Percentiles rank a stretch among this genome's conserved stretches.
Evolutionary conservation across 768 basidiomycete species (phyloP).

Genomic region (Gloeophyllum trabeum): DNA sequence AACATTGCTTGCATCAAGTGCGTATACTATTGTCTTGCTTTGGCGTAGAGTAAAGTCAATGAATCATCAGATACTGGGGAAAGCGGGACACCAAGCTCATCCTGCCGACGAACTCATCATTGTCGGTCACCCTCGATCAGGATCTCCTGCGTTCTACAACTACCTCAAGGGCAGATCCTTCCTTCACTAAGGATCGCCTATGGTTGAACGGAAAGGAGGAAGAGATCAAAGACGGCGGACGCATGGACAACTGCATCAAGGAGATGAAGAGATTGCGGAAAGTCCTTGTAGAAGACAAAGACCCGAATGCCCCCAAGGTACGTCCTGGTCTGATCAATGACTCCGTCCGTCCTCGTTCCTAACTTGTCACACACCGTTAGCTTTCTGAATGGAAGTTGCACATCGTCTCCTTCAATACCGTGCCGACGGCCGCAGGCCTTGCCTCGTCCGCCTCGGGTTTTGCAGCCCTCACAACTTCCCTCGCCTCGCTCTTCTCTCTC

Average conservation of each 20-base stretch:
- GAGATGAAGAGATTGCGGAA: conserved; percentile 78
- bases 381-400: conserved; percentile 68
- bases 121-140: conserved; percentile 96
- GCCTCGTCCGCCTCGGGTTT: conserved; percentile 97
- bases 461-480: conserved; percentile 85
- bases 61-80: conserved; percentile 83
- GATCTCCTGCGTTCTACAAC: conserved; percentile 93
- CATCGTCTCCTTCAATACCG: conserved; percentile 95
- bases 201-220: conserved; percentile 97
- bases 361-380: conserved; percentile 21
- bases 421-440: conserved; percentile 96
- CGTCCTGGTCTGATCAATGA: conserved; percentile 8
- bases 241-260: conserved; percentile 74
- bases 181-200: conserved; percentile 65
- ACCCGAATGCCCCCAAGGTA: conserved; percentile 58
- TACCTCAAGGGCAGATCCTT: conserved; percentile 73
- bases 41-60: conserved; percentile 1
- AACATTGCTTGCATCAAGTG: conserved; percentile 99
- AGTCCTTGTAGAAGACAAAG: conserved; percentile 62
- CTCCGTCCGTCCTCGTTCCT: conserved; percentile 2
- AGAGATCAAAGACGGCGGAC: conserved; percentile 69
- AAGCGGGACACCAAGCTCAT: conserved; percentile 94
- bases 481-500: conserved; percentile 79
- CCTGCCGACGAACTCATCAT: conserved; percentile 93
- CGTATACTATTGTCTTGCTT: conserved; percentile 9